phyloP scores from a whole-genome alignment of 768 basidiomycete species.

The Suillus subalutaceus region DNA sequence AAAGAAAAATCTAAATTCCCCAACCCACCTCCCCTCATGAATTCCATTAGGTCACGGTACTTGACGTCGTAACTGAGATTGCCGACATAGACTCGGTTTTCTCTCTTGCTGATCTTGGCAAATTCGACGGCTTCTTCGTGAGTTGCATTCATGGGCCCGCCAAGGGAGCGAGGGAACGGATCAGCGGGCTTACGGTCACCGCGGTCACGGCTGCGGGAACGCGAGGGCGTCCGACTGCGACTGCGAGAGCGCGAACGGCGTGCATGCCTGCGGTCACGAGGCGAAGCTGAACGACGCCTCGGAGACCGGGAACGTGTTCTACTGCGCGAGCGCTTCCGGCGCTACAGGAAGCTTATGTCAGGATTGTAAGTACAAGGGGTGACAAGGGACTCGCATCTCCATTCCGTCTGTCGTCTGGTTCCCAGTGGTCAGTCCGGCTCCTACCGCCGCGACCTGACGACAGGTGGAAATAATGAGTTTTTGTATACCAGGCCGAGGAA shows the following conservation, averaged over 20 bases:
- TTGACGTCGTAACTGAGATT: conserved; percentile 99
- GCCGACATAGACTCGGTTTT: conserved; percentile 98
- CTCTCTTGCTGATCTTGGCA: conserved; percentile 94
- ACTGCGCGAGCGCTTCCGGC: conserved; percentile 68
- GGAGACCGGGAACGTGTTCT: conserved; percentile 69
- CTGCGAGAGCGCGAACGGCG: conserved; percentile 69
- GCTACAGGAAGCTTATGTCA: conserved; percentile 37
- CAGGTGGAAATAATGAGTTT: conserved; percentile 6
- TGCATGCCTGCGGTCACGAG: conserved; percentile 54
- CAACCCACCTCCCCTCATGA: conserved; percentile 99
- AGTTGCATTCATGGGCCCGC: conserved; percentile 87
- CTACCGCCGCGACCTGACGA: conserved; percentile 44
- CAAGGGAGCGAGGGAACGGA: conserved; percentile 76
- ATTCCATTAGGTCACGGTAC: conserved; percentile 99
- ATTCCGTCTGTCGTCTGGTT: conserved; percentile 76
- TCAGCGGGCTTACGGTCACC: conserved; percentile 65
- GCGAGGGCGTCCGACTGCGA: conserved; percentile 56
- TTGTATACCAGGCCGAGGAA: conserved; percentile 3
- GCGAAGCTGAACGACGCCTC: conserved; percentile 66
- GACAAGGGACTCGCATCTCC: conserved; percentile 57
- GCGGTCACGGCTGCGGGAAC: conserved; percentile 59
- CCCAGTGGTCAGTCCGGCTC: conserved; percentile 74
- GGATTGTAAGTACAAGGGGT: background rate
- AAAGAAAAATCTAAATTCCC: conserved; percentile 68
- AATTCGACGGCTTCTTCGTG: conserved; percentile 96